Evolutionary conservation across 305 asterid genomes (phyloP).

Genomic region (Lippia alba): DNA sequence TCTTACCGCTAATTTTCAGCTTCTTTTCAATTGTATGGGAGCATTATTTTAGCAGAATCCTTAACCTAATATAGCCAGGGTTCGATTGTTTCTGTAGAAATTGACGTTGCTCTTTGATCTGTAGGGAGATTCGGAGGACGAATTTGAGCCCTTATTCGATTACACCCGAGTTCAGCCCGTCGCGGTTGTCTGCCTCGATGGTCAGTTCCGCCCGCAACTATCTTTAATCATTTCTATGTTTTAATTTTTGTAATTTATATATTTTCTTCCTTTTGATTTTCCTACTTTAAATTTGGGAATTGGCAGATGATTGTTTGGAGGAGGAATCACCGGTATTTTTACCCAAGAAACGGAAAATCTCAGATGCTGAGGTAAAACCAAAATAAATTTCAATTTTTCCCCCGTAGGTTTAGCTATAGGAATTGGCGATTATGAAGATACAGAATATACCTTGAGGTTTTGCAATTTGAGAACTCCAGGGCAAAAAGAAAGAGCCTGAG

Average conservation of each 20-base stretch:
- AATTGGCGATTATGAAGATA: slow-evolving; percentile 23
- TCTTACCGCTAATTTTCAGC: neutral
- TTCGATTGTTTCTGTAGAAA: slow-evolving; percentile 12
- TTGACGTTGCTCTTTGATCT: slow-evolving; percentile 10
- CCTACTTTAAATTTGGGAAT: slow-evolving; percentile 20
- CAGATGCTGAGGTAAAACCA: slow-evolving; percentile 49
- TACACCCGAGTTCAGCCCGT: slow-evolving; percentile 81
- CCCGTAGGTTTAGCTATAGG: neutral
- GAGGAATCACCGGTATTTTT: slow-evolving; percentile 55
- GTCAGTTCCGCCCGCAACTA: slow-evolving; percentile 38
- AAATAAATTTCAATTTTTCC: slow-evolving; percentile 11
- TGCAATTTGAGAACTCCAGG: slow-evolving; percentile 45
- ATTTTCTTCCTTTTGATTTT: neutral
- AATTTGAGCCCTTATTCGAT: slow-evolving; percentile 92
- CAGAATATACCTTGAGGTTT: slow-evolving; percentile 18
- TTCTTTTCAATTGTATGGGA: neutral
- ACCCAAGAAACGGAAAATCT: slow-evolving; percentile 54
- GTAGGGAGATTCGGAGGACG: slow-evolving; percentile 70
- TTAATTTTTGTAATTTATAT: neutral
- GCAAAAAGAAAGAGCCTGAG: slow-evolving; percentile 41
- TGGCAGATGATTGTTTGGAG: slow-evolving; percentile 64
- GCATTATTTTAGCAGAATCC: neutral
- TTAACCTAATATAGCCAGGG: slow-evolving; percentile 20
- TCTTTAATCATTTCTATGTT: neutral
- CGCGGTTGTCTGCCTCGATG: slow-evolving; percentile 52